Evolutionary conservation across 768 basidiomycete species (phyloP), one percentile per base, ranked within the genome.

Genomic region (Lactifluus subvellereus): DNA sequence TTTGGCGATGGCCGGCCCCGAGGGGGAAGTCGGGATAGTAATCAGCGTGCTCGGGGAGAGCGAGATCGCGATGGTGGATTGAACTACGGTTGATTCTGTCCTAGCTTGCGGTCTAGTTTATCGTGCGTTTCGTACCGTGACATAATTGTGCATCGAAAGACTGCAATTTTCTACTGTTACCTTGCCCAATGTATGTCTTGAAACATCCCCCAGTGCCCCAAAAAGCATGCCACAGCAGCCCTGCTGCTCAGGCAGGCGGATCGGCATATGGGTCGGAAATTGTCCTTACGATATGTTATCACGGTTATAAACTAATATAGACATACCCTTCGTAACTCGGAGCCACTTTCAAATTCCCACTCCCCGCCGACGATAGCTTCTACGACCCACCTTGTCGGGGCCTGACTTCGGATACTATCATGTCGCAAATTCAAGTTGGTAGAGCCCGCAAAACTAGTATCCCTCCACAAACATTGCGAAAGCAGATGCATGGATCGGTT

Each of bases 1-100:
- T 40, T 42, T 18, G 38, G 52, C 14, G 62, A 63, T 50, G 54
- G 66, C n/a, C 51, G 62, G 56, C 54, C 54, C 11, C 22, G 62
- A 6, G 51, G 47, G 8, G 61, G 59, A 42, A 59, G 60, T 37
- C 64, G 63, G 40, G 66, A 66, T n/a, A 64, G 61, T 35, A 59
- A 52, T 43, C 65, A 65, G 13, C 62, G 65, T 18, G 35, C 58
- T 37, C 67, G 67, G 10, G 62, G 66, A 20, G 64, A 64, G n/a
- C 56, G 67, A 59, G 64, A 64, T 54, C 65, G 68, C 5, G 61
- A 54, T 9, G 67, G 65, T 7, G 71, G 67, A 42, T 68, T 74
- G 43, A 74, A 74, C 64, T 74, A 74, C 53, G 73, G 72, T 58
- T 74, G 61, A 71, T 50, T 50, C 35, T 51, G 20, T 38, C 13